Conservation (phyloP, 2,329 filamentous ascomycete genomes). For the Cytospora schulzeri region DNA sequence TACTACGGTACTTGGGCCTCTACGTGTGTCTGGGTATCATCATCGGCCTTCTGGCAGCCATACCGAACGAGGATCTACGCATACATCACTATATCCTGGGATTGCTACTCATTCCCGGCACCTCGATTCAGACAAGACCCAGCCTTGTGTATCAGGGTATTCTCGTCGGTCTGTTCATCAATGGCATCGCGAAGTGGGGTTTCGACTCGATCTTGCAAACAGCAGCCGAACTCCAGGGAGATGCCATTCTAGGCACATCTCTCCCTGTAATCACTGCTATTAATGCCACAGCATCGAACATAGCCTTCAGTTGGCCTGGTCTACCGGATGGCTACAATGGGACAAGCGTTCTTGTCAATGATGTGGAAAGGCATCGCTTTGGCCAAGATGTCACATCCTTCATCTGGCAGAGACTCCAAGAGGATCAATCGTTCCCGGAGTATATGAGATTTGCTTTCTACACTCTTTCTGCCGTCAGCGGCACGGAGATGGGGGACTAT, state of each 20-base stretch:
- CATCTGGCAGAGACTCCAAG: conserved; percentile 29
- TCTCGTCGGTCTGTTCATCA: conserved; percentile 73
- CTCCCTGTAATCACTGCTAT: conserved; percentile 46
- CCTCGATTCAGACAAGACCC: conserved; percentile 69
- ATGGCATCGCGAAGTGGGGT: conserved; percentile 76
- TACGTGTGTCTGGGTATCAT: conserved; percentile 58
- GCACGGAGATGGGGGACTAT: conserved; percentile 31
- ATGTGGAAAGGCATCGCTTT: conserved; percentile 34
- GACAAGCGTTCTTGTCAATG: conserved; percentile 38
- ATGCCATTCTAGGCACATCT: conserved; percentile 46
- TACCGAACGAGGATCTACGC: conserved; percentile 64
- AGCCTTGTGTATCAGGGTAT: conserved; percentile 72
- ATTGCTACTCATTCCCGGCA: conserved; percentile 70
- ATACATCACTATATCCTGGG: conserved; percentile 79
- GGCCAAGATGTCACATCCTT: conserved; percentile 30
- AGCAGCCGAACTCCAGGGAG: conserved; percentile 57
- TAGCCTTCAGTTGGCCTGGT: conserved; percentile 43
- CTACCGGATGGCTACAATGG: conserved; percentile 29
- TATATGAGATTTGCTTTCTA: conserved; percentile 35
- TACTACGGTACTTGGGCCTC: conserved; percentile 65
- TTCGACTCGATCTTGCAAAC: conserved; percentile 74
- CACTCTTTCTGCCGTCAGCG: conserved; percentile 32
- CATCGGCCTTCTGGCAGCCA: conserved; percentile 55
- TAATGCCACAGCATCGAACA: conserved; percentile 49
- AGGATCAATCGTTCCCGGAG: conserved; percentile 27